Percentiles rank a stretch among this genome's conserved stretches.
Conservation (phyloP, 345 rosid species). For the Eucalyptus erythrocorys region DNA sequence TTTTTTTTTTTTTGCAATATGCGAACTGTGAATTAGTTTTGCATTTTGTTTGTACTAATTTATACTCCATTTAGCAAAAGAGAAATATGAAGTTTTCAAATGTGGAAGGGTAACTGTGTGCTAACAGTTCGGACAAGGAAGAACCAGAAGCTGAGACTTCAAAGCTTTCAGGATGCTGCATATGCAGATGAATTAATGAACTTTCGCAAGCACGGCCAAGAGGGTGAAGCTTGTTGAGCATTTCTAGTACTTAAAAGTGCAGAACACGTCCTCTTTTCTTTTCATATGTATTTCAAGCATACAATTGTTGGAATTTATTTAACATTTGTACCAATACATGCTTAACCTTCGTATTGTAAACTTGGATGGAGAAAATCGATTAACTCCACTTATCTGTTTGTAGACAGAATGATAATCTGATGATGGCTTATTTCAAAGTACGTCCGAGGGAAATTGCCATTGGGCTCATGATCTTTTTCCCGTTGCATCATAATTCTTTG, state of each 20-base stretch:
- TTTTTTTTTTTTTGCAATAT: background rate
- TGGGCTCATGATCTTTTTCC: background rate
- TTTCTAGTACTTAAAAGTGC: background rate
- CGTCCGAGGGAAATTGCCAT: background rate
- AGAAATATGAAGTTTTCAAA: background rate
- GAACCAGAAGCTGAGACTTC: constrained; percentile 79
- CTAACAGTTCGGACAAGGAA: constrained; percentile 69
- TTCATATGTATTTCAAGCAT: background rate
- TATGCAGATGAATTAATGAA: constrained; percentile 80
- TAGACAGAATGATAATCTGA: background rate
- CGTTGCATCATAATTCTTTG: background rate
- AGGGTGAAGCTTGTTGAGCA: constrained; percentile 74
- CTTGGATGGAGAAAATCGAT: background rate
- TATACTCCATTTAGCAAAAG: background rate
- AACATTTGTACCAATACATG: background rate
- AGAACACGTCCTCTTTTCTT: background rate
- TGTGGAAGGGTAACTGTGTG: background rate
- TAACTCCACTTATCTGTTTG: background rate
- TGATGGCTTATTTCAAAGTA: background rate
- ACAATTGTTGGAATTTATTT: background rate
- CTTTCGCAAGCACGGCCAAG: constrained; percentile 68
- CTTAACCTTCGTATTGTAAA: background rate
- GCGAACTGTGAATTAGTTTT: background rate
- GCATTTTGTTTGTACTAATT: background rate
- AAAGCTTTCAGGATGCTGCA: constrained; percentile 90